A percentile compares a stretch with the other conserved stretches of the same genome.
Evolutionary conservation across 31 red algal species (phyloP).

Genomic region (Porphyra umbilicalis): DNA sequence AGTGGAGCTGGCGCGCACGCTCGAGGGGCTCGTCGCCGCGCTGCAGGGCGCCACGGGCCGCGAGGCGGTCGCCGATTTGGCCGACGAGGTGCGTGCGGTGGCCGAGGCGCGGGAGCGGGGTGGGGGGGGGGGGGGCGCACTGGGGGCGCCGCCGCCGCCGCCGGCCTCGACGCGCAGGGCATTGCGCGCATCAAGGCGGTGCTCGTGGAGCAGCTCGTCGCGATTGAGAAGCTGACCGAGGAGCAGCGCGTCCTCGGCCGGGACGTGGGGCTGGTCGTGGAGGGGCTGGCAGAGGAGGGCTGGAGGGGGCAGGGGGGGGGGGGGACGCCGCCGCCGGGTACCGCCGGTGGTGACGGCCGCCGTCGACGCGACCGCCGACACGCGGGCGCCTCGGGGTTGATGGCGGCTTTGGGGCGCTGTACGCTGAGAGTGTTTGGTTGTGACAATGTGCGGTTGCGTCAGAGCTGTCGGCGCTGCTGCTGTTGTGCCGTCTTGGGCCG

Average conservation of each 20-base stretch:
- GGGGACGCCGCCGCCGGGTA: neutral
- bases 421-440: no score
- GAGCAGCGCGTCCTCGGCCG: constrained; percentile 27
- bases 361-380: no score
- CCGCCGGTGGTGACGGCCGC: no score
- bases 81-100: constrained; percentile 37
- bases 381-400: no score
- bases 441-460: no score
- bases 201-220: constrained; percentile 46
- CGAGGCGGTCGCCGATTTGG: constrained; percentile 53
- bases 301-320: neutral
- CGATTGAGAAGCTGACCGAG: constrained; percentile 53
- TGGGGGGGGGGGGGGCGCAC: constrained; percentile 2
- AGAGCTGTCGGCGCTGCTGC: no score
- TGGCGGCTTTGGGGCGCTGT: no score
- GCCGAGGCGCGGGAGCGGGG: constrained; percentile 22
- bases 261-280: constrained; percentile 29
- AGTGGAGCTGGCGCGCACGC: constrained; percentile 21
- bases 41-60: constrained; percentile 29
- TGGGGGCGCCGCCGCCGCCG: constrained; percentile 4
- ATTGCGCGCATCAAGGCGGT: constrained; percentile 25
- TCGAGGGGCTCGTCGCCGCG: constrained; percentile 27
- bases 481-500: no score
- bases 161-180: constrained; percentile 28
- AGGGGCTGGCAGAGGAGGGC: constrained; percentile 8